Evolutionary conservation across 2,329 filamentous ascomycete genomes (phyloP).

Genomic region (Aspergillus cejpii): DNA sequence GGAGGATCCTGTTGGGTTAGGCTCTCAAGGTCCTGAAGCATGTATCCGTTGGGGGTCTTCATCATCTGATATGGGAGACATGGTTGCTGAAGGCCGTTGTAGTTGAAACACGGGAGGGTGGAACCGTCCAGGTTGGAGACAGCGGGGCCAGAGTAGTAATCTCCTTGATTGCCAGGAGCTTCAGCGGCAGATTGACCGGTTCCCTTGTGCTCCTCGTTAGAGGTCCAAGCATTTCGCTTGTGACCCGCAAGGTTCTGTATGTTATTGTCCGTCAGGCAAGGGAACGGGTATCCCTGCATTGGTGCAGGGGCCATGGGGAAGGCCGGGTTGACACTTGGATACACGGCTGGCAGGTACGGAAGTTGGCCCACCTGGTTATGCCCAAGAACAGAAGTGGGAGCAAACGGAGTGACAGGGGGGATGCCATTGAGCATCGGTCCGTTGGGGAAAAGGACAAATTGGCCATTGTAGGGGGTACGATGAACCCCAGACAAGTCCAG

Average conservation of each 20-base stretch:
- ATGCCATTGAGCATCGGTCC: conserved; percentile 29
- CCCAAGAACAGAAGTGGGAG: conserved; percentile 23
- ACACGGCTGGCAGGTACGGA: conserved; percentile 36
- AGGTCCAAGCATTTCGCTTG: conserved; percentile 38
- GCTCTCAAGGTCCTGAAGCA: conserved; percentile 52
- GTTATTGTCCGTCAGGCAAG: conserved; percentile 33
- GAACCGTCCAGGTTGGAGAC: conserved; percentile 51
- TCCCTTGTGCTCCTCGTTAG: conserved; percentile 37
- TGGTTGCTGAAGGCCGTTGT: conserved; percentile 58
- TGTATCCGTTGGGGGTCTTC: conserved; percentile 42
- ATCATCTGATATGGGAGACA: conserved; percentile 41
- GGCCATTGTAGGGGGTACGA: conserved; percentile 26
- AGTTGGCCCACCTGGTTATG: conserved; percentile 31
- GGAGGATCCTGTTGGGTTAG: conserved; percentile 68
- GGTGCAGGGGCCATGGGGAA: conserved; percentile 28
- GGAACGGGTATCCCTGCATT: conserved; percentile 33
- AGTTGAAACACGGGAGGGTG: conserved; percentile 41
- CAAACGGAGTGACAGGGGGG: conserved; percentile 25
- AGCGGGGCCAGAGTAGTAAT: conserved; percentile 55
- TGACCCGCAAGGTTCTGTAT: conserved; percentile 32
- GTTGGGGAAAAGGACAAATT: conserved; percentile 30
- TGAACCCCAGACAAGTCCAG: conserved; percentile 25
- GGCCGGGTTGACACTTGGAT: conserved; percentile 31
- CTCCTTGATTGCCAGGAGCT: conserved; percentile 49
- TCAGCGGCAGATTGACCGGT: conserved; percentile 61